Conservation (phyloP, 2,329 filamentous ascomycete species). For the Apiospora phragmitis region DNA sequence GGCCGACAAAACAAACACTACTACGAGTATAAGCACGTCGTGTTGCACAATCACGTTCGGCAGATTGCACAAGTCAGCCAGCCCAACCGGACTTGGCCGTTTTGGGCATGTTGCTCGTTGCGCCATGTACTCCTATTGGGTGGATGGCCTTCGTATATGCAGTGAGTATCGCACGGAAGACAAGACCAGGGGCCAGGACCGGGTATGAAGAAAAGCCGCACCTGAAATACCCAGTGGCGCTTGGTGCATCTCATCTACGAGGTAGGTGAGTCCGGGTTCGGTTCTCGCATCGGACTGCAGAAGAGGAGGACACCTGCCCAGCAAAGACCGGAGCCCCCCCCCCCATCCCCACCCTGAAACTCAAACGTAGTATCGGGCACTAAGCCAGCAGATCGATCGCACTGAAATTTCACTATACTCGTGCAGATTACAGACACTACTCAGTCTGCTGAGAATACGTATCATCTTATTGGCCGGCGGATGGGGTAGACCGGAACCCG, state of each 20-base stretch:
- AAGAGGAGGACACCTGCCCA: not conserved
- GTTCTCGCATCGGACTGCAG: not conserved
- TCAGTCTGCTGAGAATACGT: not conserved
- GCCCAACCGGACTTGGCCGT: not conserved
- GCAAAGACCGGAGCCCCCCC: too few species aligned
- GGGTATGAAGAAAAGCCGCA: not conserved
- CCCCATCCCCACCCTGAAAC: not conserved
- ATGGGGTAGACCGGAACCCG: not conserved
- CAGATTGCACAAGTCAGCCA: not conserved
- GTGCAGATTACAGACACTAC: not conserved
- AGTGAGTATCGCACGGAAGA: not conserved
- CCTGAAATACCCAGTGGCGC: not conserved
- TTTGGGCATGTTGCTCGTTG: not conserved
- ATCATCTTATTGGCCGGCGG: not conserved
- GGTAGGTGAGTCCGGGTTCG: not conserved
- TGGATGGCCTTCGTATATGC: not conserved
- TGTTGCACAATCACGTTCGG: not conserved
- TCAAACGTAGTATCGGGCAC: not conserved
- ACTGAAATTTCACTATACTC: not conserved
- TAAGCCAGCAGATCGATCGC: not conserved
- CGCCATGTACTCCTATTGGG: not conserved
- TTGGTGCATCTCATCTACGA: not conserved
- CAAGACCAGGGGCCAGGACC: not conserved
- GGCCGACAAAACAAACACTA: not conserved
- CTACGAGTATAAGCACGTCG: not conserved